A percentile compares a stretch with the other conserved stretches of the same genome.
phyloP scores from a whole-genome alignment of 768 basidiomycete species.

The Hygrophoropsis aurantiaca region DNA sequence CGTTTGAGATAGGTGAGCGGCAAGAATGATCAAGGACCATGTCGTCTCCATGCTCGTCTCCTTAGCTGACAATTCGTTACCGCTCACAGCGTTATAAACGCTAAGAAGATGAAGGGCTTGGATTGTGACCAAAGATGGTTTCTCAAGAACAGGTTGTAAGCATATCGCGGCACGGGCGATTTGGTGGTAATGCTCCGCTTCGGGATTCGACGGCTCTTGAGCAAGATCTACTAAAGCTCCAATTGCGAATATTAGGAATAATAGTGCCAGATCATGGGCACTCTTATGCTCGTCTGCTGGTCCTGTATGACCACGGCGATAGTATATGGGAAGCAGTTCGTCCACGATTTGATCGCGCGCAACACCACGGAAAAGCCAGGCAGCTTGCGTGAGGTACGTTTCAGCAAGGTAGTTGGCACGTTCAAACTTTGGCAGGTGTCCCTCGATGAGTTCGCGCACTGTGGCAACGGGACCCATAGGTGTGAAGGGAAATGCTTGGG shows the following conservation, averaged over 20 bases:
- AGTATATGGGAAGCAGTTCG: conserved; percentile 43
- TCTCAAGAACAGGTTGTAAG: conserved; percentile 67
- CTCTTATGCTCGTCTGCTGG: conserved; percentile 39
- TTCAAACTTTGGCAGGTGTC: conserved; percentile 53
- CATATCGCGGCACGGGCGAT: conserved; percentile 64
- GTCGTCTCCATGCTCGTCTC: conserved; percentile 75
- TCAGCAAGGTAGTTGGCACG: conserved; percentile 46
- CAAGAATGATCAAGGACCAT: conserved; percentile 66
- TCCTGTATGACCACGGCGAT: conserved; percentile 23
- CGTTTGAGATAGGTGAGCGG: conserved; percentile 63
- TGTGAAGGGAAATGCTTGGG: conserved; percentile 63
- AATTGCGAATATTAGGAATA: conserved; percentile 52
- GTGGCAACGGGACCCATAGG: conserved; percentile 50
- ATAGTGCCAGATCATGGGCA: conserved; percentile 48
- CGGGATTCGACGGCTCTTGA: conserved; percentile 27
- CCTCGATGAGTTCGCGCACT: conserved; percentile 50
- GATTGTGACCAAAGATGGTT: conserved; percentile 68
- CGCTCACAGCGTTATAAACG: conserved; percentile 70
- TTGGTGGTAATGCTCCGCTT: conserved; percentile 68
- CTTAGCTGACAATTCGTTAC: conserved; percentile 50
- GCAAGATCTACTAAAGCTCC: conserved; percentile 46
- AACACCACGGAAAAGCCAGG: conserved; percentile 53
- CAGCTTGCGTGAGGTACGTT: conserved; percentile 46
- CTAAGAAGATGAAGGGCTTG: conserved; percentile 69
- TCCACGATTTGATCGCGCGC: conserved; percentile 43